phyloP scores from a whole-genome alignment of 768 basidiomycete species.

The Coprinellus micaceus region DNA sequence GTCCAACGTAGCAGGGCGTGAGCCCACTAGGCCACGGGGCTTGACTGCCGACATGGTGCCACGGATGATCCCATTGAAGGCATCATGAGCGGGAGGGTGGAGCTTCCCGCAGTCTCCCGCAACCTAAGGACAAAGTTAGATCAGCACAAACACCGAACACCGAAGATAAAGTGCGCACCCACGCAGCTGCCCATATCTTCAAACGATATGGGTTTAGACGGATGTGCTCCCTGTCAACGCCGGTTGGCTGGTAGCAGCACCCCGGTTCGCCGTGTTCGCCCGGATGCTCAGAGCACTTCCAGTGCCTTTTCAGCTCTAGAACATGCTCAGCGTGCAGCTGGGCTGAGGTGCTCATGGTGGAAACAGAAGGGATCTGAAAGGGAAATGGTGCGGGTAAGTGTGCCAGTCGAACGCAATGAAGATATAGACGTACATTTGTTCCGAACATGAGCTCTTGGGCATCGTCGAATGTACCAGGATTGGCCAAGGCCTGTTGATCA shows the following conservation, averaged over 20 bases:
- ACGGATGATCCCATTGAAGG: slow-evolving; percentile 13
- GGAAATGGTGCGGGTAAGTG: not conserved
- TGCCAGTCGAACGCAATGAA: not conserved
- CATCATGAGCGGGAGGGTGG: slow-evolving; percentile 11
- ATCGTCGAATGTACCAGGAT: not conserved
- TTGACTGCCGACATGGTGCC: not conserved
- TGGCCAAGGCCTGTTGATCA: too few relatives aligned
- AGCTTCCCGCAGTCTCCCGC: slow-evolving; percentile 15
- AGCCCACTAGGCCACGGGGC: not conserved
- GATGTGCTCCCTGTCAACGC: slow-evolving; percentile 13
- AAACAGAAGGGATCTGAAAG: slow-evolving; percentile 5
- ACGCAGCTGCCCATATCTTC: slow-evolving; percentile 13
- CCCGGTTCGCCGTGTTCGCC: slow-evolving; percentile 15
- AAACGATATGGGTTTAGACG: slow-evolving; percentile 9
- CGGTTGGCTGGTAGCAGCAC: slow-evolving; percentile 10
- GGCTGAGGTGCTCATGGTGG: slow-evolving; percentile 3
- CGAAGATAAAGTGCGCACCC: slow-evolving; percentile 2
- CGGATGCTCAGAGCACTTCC: slow-evolving; percentile 14
- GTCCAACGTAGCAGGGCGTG: not conserved
- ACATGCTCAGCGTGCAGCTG: slow-evolving; percentile 12
- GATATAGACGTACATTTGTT: not conserved
- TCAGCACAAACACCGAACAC: not conserved
- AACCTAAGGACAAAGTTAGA: slow-evolving; percentile 8
- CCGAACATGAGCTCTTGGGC: not conserved
- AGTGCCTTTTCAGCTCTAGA: slow-evolving; percentile 14